Percentiles rank a stretch among this genome's conserved stretches.
Conservation (phyloP, 2,329 filamentous ascomycete species). For the Penicillium rolfsii region DNA sequence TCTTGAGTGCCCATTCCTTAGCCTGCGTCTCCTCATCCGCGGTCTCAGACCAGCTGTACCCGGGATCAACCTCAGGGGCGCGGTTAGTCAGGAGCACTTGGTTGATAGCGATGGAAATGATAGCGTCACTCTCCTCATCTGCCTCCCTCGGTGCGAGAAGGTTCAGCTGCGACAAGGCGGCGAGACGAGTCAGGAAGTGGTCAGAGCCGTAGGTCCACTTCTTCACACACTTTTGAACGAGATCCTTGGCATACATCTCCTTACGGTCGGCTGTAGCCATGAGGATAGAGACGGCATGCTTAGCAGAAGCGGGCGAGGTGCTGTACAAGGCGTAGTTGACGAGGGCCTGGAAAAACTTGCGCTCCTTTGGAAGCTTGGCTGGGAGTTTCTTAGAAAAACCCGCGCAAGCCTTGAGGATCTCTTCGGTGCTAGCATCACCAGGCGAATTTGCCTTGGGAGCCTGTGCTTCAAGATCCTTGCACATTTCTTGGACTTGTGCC, state of each 20-base stretch:
- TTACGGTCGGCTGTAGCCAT: conserved; percentile 76
- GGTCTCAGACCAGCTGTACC: conserved; percentile 68
- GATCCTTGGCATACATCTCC: conserved; percentile 81
- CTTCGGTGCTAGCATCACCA: conserved; percentile 76
- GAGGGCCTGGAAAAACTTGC: conserved; percentile 79
- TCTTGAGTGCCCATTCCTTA: conserved; percentile 81
- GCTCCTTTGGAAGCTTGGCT: conserved; percentile 77
- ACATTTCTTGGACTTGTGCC: conserved; percentile 87
- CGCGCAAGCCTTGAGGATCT: conserved; percentile 91
- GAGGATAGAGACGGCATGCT: conserved; percentile 90
- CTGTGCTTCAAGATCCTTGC: conserved; percentile 79
- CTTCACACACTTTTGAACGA: conserved; percentile 75
- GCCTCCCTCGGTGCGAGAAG: conserved; percentile 73
- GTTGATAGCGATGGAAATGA: conserved; percentile 76
- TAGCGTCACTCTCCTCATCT: conserved; percentile 72
- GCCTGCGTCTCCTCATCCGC: conserved; percentile 81
- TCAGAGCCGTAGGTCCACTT: conserved; percentile 72
- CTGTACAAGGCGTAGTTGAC: conserved; percentile 83
- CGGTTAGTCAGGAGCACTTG: conserved; percentile 73
- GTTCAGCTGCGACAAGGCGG: conserved; percentile 66
- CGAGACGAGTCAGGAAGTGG: conserved; percentile 68
- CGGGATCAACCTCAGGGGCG: conserved; percentile 56
- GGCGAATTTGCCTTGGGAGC: conserved; percentile 69
- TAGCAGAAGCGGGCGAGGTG: conserved; percentile 78
- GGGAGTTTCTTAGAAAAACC: conserved; percentile 87